Evolutionary conservation across 306 rosid species (phyloP).

Genomic region (Cicer chorassanicum): DNA sequence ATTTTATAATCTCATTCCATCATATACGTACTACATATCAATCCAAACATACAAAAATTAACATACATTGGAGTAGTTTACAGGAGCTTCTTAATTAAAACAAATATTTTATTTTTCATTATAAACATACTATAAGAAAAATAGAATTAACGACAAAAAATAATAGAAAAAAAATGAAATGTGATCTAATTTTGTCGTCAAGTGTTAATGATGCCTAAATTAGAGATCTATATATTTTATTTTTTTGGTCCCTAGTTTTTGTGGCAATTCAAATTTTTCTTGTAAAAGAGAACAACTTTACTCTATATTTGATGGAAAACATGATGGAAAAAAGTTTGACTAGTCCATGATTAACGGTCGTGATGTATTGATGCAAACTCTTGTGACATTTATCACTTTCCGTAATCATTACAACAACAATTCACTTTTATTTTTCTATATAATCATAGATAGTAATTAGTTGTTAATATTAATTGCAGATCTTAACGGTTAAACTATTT

Average conservation of each 20-base stretch:
- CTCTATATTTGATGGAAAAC: background rate
- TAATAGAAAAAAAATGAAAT: too few relatives aligned
- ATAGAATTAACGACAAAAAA: background rate
- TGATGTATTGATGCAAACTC: background rate
- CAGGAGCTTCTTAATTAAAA: too few relatives aligned
- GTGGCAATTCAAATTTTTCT: background rate
- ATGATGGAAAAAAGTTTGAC: too few relatives aligned
- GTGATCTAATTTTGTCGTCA: background rate
- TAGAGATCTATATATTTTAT: background rate
- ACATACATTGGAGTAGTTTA: too few relatives aligned
- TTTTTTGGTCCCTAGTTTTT: background rate
- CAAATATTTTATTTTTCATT: background rate
- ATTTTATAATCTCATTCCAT: too few relatives aligned
- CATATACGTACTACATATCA: too few relatives aligned
- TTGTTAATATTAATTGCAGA: conserved; percentile 46
- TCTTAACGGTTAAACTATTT: conserved; percentile 53
- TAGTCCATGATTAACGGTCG: too few relatives aligned
- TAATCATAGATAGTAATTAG: background rate
- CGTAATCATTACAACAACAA: background rate
- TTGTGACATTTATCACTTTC: background rate
- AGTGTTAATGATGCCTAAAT: background rate
- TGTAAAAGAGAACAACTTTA: background rate
- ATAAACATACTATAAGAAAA: background rate
- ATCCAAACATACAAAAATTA: too few relatives aligned
- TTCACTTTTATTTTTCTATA: background rate